Evolutionary conservation across 2,329 filamentous ascomycete species (phyloP).

Genomic region (Seiridium unicorne): DNA sequence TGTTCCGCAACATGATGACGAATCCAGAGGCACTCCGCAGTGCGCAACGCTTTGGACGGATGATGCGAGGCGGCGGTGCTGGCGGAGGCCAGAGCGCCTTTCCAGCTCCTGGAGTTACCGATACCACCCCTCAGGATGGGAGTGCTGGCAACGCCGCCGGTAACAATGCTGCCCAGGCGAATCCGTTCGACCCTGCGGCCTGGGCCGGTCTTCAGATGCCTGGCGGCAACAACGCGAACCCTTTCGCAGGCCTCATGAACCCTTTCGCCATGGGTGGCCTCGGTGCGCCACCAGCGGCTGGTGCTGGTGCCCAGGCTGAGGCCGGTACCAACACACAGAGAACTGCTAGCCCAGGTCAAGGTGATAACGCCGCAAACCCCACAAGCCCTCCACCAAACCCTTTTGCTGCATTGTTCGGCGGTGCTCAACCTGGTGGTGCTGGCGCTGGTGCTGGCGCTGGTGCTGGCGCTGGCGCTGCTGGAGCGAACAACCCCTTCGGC

Average conservation of each 20-base stretch:
- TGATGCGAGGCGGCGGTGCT: constrained; percentile 53
- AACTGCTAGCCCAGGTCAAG: constrained; percentile 21
- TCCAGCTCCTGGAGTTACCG: constrained; percentile 87
- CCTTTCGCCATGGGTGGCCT: constrained; percentile 17
- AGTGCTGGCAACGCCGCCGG: constrained; percentile 23
- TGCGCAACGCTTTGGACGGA: constrained; percentile 78
- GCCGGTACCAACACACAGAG: constrained; percentile 23
- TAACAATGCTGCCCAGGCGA: constrained; percentile 21
- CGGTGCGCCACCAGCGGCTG: constrained; percentile 22
- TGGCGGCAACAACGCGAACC: constrained; percentile 29
- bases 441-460: constrained; percentile 9
- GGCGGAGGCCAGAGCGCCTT: constrained; percentile 59
- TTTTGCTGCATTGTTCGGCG: constrained; percentile 64
- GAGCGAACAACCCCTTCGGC: constrained; percentile 31
- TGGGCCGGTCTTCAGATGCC: constrained; percentile 33
- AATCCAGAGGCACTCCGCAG: constrained; percentile 82
- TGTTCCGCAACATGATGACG: constrained; percentile 90
- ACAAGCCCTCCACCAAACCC: constrained; percentile 56
- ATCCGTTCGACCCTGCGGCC: constrained; percentile 40
- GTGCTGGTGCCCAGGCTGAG: constrained; percentile 13
- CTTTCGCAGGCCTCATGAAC: constrained; percentile 35
- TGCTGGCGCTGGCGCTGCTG: constrained; percentile 22
- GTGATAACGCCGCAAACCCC: constrained; percentile 17
- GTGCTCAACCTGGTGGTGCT: constrained; percentile 11
- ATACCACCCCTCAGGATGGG: constrained; percentile 65